Conservation (phyloP, 139 green algal species). For the Micractinium conductrix region DNA sequence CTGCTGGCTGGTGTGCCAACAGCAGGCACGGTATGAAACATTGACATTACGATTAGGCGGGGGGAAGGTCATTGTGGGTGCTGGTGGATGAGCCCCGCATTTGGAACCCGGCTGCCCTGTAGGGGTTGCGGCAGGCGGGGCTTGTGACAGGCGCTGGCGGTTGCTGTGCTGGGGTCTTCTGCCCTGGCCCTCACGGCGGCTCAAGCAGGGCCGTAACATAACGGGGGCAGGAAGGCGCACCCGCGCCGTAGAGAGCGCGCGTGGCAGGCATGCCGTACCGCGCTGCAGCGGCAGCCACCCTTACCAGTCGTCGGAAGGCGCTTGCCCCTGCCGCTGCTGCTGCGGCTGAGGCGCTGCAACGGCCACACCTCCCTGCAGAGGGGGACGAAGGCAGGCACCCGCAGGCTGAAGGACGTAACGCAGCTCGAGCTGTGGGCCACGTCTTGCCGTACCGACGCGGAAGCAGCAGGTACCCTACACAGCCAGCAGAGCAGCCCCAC, state of each 20-base stretch:
- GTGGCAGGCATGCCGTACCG: background rate
- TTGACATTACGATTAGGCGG: too few species aligned
- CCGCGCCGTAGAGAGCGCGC: too few species aligned
- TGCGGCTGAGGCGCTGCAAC: background rate
- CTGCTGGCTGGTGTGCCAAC: too few species aligned
- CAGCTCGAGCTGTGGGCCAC: too few species aligned
- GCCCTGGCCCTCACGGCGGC: constrained; percentile 15
- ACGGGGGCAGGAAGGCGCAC: background rate
- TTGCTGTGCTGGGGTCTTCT: background rate
- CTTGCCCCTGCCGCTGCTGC: background rate
- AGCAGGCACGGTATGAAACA: too few species aligned
- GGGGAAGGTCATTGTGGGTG: too few species aligned
- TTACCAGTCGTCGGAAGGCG: background rate
- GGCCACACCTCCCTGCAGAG: background rate
- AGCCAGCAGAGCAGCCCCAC: too few species aligned
- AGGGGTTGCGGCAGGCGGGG: constrained; percentile 1
- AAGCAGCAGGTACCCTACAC: too few species aligned
- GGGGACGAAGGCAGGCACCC: background rate
- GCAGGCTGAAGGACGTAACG: background rate
- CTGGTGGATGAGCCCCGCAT: background rate
- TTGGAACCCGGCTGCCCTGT: constrained; percentile 18
- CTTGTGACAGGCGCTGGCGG: background rate
- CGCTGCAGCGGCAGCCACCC: background rate
- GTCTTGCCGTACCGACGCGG: too few species aligned
- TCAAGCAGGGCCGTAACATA: too few species aligned